Evolutionary conservation across 176 grass and related monocot species (phyloP).

Genomic region (Triticum turgidum): DNA sequence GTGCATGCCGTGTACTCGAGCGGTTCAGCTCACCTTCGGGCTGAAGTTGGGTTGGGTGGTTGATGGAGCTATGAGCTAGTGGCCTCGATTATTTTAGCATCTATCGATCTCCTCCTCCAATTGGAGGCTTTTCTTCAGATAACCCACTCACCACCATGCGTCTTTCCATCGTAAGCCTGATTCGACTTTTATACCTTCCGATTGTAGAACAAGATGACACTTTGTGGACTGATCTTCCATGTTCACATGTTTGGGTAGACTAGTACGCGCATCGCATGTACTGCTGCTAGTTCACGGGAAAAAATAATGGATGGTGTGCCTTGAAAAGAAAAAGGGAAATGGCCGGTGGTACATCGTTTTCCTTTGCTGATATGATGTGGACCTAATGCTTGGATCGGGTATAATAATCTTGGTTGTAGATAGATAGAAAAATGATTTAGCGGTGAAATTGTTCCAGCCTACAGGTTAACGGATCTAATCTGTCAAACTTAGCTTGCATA

Average conservation of each 20-base stretch:
- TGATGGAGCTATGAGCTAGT: neutral
- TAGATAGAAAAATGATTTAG: neutral
- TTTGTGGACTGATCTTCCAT: slow-evolving; percentile 3
- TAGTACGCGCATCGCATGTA: no score
- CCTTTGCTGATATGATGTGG: neutral
- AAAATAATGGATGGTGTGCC: neutral
- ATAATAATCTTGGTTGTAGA: neutral
- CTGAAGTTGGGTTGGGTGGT: neutral
- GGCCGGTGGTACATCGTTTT: no score
- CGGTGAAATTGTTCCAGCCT: slow-evolving; percentile 1
- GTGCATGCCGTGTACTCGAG: no score
- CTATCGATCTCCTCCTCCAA: neutral
- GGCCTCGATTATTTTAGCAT: slow-evolving; percentile 17
- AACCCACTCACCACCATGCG: neutral
- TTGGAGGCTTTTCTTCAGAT: slow-evolving; percentile 30
- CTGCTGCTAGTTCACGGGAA: neutral
- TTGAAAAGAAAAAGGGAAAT: neutral
- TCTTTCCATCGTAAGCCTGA: neutral
- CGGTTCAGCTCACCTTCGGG: no score
- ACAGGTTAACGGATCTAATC: slow-evolving; percentile 19
- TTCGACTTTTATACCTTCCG: slow-evolving; percentile 16
- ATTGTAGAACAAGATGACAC: neutral
- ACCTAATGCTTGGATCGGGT: neutral
- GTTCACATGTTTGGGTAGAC: slow-evolving; percentile 8
- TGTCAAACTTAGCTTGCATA: slow-evolving; percentile 15